Percentiles rank a stretch among this genome's conserved stretches.
phyloP scores from a whole-genome alignment of 148 eudicot genomes.

The Chenopodium formosanum region DNA sequence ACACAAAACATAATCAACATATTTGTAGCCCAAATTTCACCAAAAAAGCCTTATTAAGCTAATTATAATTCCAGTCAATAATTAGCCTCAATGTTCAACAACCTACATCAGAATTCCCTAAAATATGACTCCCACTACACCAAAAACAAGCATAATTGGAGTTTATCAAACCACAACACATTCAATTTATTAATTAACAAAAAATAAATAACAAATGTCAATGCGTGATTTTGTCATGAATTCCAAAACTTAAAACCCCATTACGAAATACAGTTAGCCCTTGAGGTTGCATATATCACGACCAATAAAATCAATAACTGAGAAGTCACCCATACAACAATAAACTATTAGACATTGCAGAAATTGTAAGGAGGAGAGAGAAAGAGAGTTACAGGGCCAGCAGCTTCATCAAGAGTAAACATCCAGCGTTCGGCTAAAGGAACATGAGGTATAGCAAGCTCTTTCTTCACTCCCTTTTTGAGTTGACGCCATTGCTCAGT shows the following conservation, averaged over 20 bases:
- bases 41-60: not conserved
- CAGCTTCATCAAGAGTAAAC: conserved; percentile 54
- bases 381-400: conserved; percentile 58
- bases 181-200: too few relatives aligned
- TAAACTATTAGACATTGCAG: not conserved
- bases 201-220: too few relatives aligned
- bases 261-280: too few relatives aligned
- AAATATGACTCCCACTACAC: not conserved
- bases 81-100: not conserved
- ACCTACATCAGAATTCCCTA: not conserved
- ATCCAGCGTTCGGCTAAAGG: conserved; percentile 84
- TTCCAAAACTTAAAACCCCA: too few relatives aligned
- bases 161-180: not conserved
- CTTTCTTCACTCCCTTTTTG: conserved; percentile 26
- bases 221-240: too few relatives aligned
- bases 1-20: not conserved
- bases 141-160: not conserved
- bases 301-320: too few relatives aligned
- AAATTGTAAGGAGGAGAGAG: not conserved
- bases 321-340: not conserved
- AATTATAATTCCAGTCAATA: not conserved
- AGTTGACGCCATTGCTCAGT: not conserved
- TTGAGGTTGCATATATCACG: too few relatives aligned
- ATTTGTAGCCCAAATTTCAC: not conserved
- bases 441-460: conserved; percentile 24